Percentiles rank a stretch among this genome's conserved stretches.
These are phyloP conservation scores for Cafeteria roenbergensis DNA, from an alignment of 108 stramenopile species.

Conservation along the genomic window DNA sequence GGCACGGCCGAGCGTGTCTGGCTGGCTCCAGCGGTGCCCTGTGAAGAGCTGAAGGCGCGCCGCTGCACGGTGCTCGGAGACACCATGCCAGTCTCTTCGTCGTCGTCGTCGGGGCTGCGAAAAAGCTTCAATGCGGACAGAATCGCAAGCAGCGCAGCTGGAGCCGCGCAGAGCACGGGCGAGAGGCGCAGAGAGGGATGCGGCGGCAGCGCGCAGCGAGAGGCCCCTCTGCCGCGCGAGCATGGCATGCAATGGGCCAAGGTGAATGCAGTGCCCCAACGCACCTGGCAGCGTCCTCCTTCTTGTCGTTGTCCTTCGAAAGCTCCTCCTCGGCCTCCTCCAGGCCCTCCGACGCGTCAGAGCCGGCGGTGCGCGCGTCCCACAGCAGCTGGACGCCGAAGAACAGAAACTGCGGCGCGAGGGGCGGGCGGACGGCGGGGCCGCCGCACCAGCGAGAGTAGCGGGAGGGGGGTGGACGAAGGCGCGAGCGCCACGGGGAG, in stretches of 20 bases:
- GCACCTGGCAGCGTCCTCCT: constrained; percentile 13
- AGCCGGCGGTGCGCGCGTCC: constrained; percentile 64
- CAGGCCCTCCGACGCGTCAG: constrained; percentile 79
- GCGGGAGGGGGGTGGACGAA: constrained; percentile 73
- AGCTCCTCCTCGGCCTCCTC: constrained; percentile 94
- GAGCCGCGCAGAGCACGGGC: too few relatives aligned
- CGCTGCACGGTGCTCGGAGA: constrained; percentile 33
- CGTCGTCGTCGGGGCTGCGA: too few relatives aligned
- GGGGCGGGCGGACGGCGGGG: constrained; percentile 81
- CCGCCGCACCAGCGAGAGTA: constrained; percentile 56
- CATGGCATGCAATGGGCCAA: too few relatives aligned
- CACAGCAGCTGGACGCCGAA: constrained; percentile 81
- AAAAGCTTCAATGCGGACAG: too few relatives aligned
- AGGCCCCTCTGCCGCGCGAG: too few relatives aligned
- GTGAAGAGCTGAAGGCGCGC: too few relatives aligned
- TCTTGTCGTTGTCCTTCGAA: constrained; percentile 25
- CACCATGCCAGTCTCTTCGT: constrained; percentile 20
- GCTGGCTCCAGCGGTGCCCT: too few relatives aligned
- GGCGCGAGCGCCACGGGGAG: constrained; percentile 77
- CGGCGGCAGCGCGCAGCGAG: too few relatives aligned
- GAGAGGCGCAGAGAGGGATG: too few relatives aligned
- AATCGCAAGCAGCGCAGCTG: too few relatives aligned
- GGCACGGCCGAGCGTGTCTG: too few relatives aligned
- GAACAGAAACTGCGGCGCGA: constrained; percentile 81
- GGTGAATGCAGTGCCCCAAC: not conserved